These are phyloP conservation scores for Diaporthe vaccinii DNA, from an alignment of 2,329 filamentous ascomycete species.

Conservation along the genomic window DNA sequence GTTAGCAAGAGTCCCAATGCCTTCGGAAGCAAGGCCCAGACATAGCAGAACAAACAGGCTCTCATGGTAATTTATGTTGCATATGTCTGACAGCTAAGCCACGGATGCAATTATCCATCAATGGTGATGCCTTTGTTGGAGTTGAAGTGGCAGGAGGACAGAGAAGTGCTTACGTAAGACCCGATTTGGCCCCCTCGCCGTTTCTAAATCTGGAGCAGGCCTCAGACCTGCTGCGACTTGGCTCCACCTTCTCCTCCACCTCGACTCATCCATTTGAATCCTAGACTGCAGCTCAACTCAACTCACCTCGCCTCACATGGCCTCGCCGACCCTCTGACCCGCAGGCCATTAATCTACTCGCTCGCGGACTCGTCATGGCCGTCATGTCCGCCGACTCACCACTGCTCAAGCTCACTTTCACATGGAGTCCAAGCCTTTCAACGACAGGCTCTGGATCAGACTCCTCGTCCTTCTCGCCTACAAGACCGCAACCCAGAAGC, in stretches of 20 bases:
- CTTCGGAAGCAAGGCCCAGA: too few species aligned
- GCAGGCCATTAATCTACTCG: background rate
- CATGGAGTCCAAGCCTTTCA: constrained; percentile 32
- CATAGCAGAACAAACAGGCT: too few species aligned
- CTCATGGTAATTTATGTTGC: too few species aligned
- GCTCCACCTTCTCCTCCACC: background rate
- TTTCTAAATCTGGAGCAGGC: constrained; percentile 32
- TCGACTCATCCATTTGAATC: constrained; percentile 5
- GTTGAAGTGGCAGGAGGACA: too few species aligned
- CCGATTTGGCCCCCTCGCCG: background rate
- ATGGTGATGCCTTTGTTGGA: too few species aligned
- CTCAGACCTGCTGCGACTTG: background rate
- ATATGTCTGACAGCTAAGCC: too few species aligned
- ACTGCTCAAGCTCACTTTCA: background rate
- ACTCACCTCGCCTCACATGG: background rate
- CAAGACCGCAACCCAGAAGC: constrained; percentile 25
- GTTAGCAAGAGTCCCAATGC: too few species aligned
- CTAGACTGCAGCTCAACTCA: background rate
- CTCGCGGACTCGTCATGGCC: constrained; percentile 13
- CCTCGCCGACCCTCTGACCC: background rate
- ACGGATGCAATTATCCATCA: too few species aligned
- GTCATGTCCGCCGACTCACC: constrained; percentile 4
- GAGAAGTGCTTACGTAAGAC: constrained; percentile 19
- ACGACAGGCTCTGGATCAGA: constrained; percentile 36
- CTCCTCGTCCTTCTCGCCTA: constrained; percentile 34